These are phyloP conservation scores for Penicillium waksmanii DNA, from an alignment of 495 filamentous ascomycete species.

Conservation along the genomic window DNA sequence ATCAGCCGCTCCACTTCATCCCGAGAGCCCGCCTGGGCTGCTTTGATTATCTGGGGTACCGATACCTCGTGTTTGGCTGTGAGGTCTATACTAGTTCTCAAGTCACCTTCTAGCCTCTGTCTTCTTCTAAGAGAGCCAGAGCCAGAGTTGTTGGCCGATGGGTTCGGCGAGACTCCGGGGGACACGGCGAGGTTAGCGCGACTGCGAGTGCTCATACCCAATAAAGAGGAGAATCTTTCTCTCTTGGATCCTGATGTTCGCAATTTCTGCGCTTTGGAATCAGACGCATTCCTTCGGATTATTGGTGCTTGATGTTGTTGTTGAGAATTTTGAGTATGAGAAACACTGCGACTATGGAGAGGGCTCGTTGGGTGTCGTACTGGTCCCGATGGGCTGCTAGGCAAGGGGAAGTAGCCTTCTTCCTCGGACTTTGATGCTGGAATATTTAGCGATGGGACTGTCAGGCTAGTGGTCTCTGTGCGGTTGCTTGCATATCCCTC, in stretches of 20 bases:
- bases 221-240: slow-evolving; percentile 26
- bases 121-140: slow-evolving; percentile 17
- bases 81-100: slow-evolving; percentile 47
- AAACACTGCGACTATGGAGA: slow-evolving; percentile 33
- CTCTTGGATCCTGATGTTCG: slow-evolving; percentile 25
- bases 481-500: slow-evolving; percentile 1
- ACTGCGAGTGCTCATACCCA: slow-evolving; percentile 31
- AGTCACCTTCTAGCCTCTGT: slow-evolving; percentile 28
- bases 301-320: slow-evolving; percentile 11
- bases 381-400: slow-evolving; percentile 26
- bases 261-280: slow-evolving; percentile 22
- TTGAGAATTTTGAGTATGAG: slow-evolving; percentile 12
- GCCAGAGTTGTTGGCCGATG: neutral
- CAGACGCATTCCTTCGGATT: slow-evolving; percentile 31
- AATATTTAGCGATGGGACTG: slow-evolving; percentile 11
- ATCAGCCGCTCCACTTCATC: slow-evolving; percentile 46
- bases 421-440: slow-evolving; percentile 15
- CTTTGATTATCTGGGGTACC: slow-evolving; percentile 45
- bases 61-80: slow-evolving; percentile 31
- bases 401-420: slow-evolving; percentile 18
- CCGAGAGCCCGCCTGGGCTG: slow-evolving; percentile 43
- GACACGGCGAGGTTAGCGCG: slow-evolving; percentile 12
- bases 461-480: slow-evolving; percentile 18
- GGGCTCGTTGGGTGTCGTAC: slow-evolving; percentile 15
- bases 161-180: slow-evolving; percentile 14